A percentile compares a stretch with the other conserved stretches of the same genome.
phyloP scores from a whole-genome alignment of 2,329 filamentous ascomycete species.

The Huntiella moniliformis region DNA sequence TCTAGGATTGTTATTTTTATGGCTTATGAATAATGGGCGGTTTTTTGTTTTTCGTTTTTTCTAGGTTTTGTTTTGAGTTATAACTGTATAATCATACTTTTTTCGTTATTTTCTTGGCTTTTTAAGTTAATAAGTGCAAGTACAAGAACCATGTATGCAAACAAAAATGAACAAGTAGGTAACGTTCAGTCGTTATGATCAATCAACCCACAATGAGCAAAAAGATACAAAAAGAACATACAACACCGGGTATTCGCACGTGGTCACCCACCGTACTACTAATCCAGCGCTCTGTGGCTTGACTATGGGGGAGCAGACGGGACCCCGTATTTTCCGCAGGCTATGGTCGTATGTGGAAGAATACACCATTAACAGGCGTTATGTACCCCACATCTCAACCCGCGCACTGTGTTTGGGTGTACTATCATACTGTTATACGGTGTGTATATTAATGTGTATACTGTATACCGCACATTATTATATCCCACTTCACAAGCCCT shows the following conservation, averaged over 20 bases:
- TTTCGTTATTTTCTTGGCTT: no score
- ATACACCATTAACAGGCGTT: no score
- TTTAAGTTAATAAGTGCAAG: no score
- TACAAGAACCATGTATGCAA: not conserved
- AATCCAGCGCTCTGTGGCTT: slow-evolving; percentile 8
- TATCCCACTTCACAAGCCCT: no score
- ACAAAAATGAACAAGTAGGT: not conserved
- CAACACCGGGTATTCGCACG: slow-evolving; percentile 9
- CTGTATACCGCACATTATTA: no score
- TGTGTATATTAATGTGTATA: no score
- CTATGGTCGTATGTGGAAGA: slow-evolving; percentile 5
- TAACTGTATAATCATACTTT: not conserved
- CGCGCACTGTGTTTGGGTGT: no score
- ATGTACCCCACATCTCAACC: not conserved
- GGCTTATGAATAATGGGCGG: not conserved
- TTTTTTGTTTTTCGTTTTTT: not conserved
- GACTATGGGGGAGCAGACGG: slow-evolving; percentile 10
- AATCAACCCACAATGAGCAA: not conserved
- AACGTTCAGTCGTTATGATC: no score
- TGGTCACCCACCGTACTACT: slow-evolving; percentile 10
- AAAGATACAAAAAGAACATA: slow-evolving; percentile 2
- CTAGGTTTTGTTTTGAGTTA: not conserved
- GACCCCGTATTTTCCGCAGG: slow-evolving; percentile 8
- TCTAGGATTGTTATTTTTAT: not conserved
- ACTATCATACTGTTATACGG: no score